These are phyloP conservation scores for Nannochloropsis gaditana DNA, from an alignment of 108 stramenopile genomes.

Conservation along the genomic window DNA sequence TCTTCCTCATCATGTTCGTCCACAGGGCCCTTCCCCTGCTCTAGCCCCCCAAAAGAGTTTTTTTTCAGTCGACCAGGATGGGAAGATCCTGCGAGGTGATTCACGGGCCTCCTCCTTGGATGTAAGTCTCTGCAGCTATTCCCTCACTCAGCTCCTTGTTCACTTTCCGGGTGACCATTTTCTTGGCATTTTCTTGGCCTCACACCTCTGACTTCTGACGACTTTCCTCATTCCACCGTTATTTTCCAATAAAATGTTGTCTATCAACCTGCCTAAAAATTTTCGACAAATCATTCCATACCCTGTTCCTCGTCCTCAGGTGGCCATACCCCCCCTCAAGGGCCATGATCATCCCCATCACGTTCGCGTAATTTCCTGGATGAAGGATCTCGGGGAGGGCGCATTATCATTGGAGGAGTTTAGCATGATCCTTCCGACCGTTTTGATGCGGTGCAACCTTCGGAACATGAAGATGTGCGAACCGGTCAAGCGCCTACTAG, in stretches of 20 bases:
- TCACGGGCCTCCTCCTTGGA: neutral
- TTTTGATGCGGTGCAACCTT: neutral
- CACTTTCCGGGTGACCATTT: neutral
- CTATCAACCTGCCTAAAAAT: too few relatives aligned
- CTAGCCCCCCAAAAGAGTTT: neutral
- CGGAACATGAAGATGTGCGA: constrained; percentile 15
- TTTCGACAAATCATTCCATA: too few relatives aligned
- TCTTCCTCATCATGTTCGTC: neutral
- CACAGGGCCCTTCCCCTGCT: neutral
- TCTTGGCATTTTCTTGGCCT: neutral
- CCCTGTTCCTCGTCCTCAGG: neutral
- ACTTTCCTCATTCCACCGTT: neutral
- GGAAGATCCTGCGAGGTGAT: neutral
- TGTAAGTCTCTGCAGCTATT: neutral
- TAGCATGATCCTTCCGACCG: neutral
- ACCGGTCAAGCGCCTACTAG: neutral
- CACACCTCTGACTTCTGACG: neutral
- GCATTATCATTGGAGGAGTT: neutral
- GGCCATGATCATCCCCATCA: neutral
- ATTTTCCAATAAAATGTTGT: neutral
- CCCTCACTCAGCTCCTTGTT: neutral
- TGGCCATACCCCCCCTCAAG: neutral
- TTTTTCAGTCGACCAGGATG: constrained; percentile 20
- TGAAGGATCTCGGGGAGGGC: neutral
- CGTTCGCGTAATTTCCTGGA: neutral